Conservation (phyloP, 495 filamentous ascomycete genomes). For the Penicillium antarcticum region DNA sequence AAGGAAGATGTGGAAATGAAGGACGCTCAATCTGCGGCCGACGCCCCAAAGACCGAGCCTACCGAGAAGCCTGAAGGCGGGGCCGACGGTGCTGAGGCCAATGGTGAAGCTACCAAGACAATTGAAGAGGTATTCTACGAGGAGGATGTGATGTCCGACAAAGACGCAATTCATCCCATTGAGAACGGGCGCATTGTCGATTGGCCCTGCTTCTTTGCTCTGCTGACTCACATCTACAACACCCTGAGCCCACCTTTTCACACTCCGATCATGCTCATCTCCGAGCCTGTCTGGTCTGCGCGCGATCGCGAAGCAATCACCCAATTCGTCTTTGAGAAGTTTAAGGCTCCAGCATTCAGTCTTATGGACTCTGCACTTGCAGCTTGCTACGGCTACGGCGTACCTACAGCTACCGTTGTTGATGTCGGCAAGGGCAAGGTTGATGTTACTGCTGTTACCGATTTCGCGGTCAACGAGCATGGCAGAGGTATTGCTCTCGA, state of each 20-base stretch:
- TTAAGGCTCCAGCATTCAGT: slow-evolving; percentile 85
- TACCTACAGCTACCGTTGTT: slow-evolving; percentile 71
- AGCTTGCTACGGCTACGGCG: slow-evolving; percentile 77
- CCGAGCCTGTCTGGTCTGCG: slow-evolving; percentile 80
- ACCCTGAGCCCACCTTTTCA: slow-evolving; percentile 86
- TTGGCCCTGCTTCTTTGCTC: slow-evolving; percentile 88
- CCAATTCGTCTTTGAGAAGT: slow-evolving; percentile 94
- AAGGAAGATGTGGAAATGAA: slow-evolving; percentile 52
- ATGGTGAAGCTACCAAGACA: slow-evolving; percentile 17
- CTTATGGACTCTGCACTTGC: slow-evolving; percentile 83
- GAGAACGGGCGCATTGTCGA: slow-evolving; percentile 79
- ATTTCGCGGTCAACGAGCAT: slow-evolving; percentile 63
- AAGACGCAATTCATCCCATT: slow-evolving; percentile 88
- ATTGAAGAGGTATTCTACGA: slow-evolving; percentile 63
- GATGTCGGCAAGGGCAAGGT: slow-evolving; percentile 90
- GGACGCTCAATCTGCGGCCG: slow-evolving; percentile 15
- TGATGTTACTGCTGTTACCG: slow-evolving; percentile 82
- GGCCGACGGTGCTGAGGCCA: slow-evolving; percentile 16
- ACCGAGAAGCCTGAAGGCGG: slow-evolving; percentile 10
- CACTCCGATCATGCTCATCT: slow-evolving; percentile 85
- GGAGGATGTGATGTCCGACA: slow-evolving; percentile 81
- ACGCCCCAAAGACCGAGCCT: slow-evolving; percentile 9
- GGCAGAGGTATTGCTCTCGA: slow-evolving; percentile 62
- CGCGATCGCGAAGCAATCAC: slow-evolving; percentile 78
- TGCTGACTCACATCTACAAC: slow-evolving; percentile 83